Base-by-base conservation (phyloP, 2,329 filamentous ascomycete species). In the Thelonectria rubi region DNA sequence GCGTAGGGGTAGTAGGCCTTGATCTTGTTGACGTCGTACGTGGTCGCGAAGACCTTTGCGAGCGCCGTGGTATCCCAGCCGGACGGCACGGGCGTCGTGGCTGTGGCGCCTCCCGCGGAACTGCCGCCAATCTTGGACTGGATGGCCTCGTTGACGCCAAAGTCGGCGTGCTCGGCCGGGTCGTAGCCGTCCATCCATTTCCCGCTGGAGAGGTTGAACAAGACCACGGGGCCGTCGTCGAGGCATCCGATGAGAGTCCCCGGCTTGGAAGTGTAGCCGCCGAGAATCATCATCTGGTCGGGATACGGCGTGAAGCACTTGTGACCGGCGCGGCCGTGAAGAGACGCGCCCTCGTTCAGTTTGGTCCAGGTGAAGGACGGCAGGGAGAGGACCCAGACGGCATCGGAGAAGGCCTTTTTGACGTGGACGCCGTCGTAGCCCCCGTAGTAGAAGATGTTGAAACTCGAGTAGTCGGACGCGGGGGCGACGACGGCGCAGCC, bases 381-480 rank as follows among this genome's bases (percentile, higher is more conserved):
- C 6, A 96, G 78, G 0, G 91, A 92, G 12, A 95, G 80, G 20
- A 93, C 89, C 91, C 91, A 95, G 74, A 94, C 90, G 48, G 92
- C 90, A 62, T 93, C 87, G 55, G 75, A 81, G 65, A 81, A 85
- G 15, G 74, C 62, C 0, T 76, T 61, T 0, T 46, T 53, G 0
- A 61, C 26, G 58, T 82, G 60, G 6, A 88, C 66, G 0, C 85
- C 87, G 59, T 87, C 78, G 71, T 90, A 94, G 0, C 92, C 92
- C 15, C 91, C 92, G 69, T 93, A 95, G 78, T 92, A 92, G 79
- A 94, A 94, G 51, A 96, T 88, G 72, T 94, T 93, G 76, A 90
- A 91, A 60, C 89, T 93, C 11, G 90, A 91, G 34, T 81, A 82
- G 72, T 93, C 91, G 46, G 86, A 81, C 14, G 91, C 88, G 0